Evolutionary conservation across 1,284 basidiomycete genomes (phyloP), one percentile per base, ranked within the genome.

Genomic region (Irpex sp.): DNA sequence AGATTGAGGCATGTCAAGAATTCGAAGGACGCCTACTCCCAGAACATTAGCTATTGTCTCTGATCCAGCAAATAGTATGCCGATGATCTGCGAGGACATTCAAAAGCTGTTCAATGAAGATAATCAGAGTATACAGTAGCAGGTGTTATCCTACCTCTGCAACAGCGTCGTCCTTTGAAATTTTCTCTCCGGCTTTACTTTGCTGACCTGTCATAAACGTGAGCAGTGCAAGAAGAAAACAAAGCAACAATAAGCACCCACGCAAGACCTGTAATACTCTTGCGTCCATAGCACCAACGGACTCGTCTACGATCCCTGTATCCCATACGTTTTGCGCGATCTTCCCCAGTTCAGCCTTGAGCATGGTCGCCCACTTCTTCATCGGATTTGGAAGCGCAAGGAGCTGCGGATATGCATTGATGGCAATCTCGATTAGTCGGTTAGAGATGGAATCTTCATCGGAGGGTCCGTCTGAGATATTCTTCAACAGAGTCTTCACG

Each of bases 31-130:
- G 15, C 65, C 57, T 70, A 71, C 74, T 6, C 66, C 58, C 21
- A 74, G 36, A 8, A 67, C 66, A 36, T 38, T 65, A 9, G 73
- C 65, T 4, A 72, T 72, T 8, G 73, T 74, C 37, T 72, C 71
- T 52, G 73, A 70, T 1, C 72, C 72, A 37, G 68, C 67, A 4
- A 70, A 59, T 34, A 69, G 57, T 21, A 62, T 9, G 5, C 40
- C 57, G 11, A 31, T n/a, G 19, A 62, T 62, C 48, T 62, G 55
- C 21, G 61, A 58, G 19, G 47, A 15, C 60, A 62, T 64, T 44
- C 62, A 44, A 9, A 15, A 44, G 15, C 40, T 44, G 40, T 15
- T 9, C 40, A 11, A 11, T 44, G 40, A 44, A 44, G 8, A 44
- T 15, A 15, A 44, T 26, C 26, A 26, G 26, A 44, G 8, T 44